phyloP scores from a whole-genome alignment of 768 basidiomycete genomes.

The Clavaria fumosa region DNA sequence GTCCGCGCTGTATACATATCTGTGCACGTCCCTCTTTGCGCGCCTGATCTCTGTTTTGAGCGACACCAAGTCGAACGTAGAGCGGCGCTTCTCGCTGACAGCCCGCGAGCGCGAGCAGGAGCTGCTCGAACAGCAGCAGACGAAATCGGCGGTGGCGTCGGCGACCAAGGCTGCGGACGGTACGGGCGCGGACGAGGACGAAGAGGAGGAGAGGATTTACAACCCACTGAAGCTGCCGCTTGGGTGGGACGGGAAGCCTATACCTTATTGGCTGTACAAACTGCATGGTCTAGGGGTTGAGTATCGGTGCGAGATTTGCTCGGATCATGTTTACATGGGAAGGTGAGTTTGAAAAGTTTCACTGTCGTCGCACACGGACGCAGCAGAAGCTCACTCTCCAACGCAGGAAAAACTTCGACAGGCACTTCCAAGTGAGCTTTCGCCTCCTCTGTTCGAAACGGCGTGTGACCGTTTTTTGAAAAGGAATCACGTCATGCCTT shows the following conservation, averaged over 20 bases:
- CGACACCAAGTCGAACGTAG: constrained; percentile 93
- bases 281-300: constrained; percentile 96
- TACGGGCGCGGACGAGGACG: constrained; percentile 61
- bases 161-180: constrained; percentile 30
- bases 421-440: constrained; percentile 77
- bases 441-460: no score
- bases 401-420: constrained; percentile 92
- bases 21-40: constrained; percentile 51
- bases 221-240: constrained; percentile 94
- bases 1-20: constrained; percentile 57
- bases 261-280: constrained; percentile 98
- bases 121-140: constrained; percentile 54
- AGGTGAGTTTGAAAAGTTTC: constrained; percentile 39
- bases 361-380: no score
- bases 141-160: constrained; percentile 32
- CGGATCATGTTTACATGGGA: constrained; percentile 94
- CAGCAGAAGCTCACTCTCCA: no score
- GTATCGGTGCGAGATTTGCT: constrained; percentile 95
- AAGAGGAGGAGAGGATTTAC: constrained; percentile 93
- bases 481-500: constrained; percentile 94
- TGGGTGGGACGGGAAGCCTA: constrained; percentile 98
- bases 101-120: constrained; percentile 97
- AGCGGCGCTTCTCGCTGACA: constrained; percentile 90
- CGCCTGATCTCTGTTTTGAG: constrained; percentile 50
- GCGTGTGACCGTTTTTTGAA: no score